Percentiles rank a stretch among this genome's conserved stretches.
Conservation (phyloP, 495 filamentous ascomycete genomes). For the Neurospora sp. region DNA sequence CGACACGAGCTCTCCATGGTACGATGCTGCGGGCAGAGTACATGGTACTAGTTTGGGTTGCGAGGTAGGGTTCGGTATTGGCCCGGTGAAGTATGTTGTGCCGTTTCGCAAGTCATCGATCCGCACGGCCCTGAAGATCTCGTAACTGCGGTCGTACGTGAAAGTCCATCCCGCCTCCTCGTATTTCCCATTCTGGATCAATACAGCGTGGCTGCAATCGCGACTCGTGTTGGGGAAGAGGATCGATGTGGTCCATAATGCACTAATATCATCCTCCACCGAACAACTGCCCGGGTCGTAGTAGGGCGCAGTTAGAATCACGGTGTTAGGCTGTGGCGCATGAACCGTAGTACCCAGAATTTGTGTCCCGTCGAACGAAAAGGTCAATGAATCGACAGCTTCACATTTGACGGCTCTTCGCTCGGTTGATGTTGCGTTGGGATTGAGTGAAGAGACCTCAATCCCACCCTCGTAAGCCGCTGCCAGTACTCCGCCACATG, state of each 20-base stretch:
- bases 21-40: constrained; percentile 58
- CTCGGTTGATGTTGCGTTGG: constrained; percentile 52
- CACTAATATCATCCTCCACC: constrained; percentile 58
- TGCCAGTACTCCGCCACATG: constrained; percentile 70
- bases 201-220: constrained; percentile 65
- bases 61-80: constrained; percentile 36
- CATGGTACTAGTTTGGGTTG: constrained; percentile 46
- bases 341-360: constrained; percentile 71
- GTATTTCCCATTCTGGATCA: constrained; percentile 59
- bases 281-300: constrained; percentile 50
- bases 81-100: constrained; percentile 73
- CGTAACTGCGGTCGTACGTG: constrained; percentile 65
- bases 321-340: constrained; percentile 53
- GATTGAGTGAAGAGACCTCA: constrained; percentile 68
- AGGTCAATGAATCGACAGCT: constrained; percentile 65
- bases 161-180: constrained; percentile 71
- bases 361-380: constrained; percentile 76
- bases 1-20: constrained; percentile 62
- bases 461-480: constrained; percentile 82
- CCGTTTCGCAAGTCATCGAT: constrained; percentile 66
- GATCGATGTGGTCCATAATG: constrained; percentile 82
- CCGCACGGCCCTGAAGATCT: constrained; percentile 67
- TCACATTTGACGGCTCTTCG: constrained; percentile 74
- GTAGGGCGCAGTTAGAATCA: constrained; percentile 73
- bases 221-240: constrained; percentile 70